These are phyloP conservation scores for Dictyostelium capitatum DNA, from an alignment of 78 protist genomes.

Conservation along the genomic window DNA sequence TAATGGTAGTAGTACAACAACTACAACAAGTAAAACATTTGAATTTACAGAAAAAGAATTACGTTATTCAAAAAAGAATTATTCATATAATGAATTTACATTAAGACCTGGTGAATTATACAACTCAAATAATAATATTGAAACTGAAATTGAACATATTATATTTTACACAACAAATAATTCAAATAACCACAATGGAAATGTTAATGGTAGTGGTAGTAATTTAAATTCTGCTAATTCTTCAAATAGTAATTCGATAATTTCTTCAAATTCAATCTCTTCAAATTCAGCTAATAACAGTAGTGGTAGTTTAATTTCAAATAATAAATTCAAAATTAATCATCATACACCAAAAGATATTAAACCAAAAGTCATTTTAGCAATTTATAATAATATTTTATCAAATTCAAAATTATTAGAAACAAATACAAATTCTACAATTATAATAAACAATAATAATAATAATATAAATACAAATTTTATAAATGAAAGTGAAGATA, in stretches of 20 bases:
- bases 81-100: slow-evolving; percentile 2
- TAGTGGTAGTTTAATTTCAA: neutral
- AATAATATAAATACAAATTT: neutral
- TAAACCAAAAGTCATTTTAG: neutral
- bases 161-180: neutral
- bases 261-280: neutral
- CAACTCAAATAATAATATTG: neutral
- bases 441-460: neutral
- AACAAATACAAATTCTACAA: neutral
- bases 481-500: neutral
- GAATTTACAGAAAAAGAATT: slow-evolving; percentile 36
- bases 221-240: neutral
- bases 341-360: slow-evolving; percentile 24
- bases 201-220: no score
- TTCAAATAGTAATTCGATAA: neutral
- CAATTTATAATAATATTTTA: slow-evolving; percentile 20
- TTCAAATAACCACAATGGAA: neutral
- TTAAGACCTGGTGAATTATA: slow-evolving; percentile 3
- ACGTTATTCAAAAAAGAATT: neutral
- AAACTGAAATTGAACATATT: neutral
- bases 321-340: neutral
- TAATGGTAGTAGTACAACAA: neutral
- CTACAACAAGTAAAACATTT: neutral
- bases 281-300: neutral
- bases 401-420: slow-evolving; percentile 8